Evolutionary conservation across 139 green algal species (phyloP).

Genomic region (Chlorella ohadii): DNA sequence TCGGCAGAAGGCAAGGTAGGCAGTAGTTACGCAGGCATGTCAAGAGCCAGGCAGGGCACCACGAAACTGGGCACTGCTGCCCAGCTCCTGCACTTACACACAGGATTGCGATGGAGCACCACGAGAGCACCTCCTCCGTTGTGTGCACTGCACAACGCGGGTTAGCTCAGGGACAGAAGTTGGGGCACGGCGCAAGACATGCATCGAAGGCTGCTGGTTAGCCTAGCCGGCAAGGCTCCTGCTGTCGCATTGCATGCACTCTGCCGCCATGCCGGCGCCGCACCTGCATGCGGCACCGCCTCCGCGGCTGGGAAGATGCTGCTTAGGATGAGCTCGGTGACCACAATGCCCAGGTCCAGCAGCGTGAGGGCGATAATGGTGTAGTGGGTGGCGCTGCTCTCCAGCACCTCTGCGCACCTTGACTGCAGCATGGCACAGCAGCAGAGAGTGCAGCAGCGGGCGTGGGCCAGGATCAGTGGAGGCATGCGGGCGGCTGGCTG

Average conservation of each 20-base stretch:
- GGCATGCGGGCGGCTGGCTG: no score
- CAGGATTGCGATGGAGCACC: conserved; percentile 28
- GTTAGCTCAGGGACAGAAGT: no score
- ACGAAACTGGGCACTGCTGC: background rate
- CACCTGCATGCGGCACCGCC: conserved; percentile 28
- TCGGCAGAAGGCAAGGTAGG: no score
- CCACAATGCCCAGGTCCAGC: conserved; percentile 32
- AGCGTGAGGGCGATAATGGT: conserved; percentile 28
- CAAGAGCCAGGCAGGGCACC: no score
- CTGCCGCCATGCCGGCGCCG: background rate
- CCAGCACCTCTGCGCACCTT: background rate
- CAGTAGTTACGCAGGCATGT: no score
- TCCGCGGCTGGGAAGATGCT: conserved; percentile 6
- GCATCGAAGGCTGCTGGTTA: no score
- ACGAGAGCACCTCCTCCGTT: conserved; percentile 30
- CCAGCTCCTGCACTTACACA: background rate
- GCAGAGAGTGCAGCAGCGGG: no score
- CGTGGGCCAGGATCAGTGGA: no score
- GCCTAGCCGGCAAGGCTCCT: background rate
- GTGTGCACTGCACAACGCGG: conserved; percentile 34
- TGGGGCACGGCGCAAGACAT: no score
- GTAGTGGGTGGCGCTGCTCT: conserved; percentile 13
- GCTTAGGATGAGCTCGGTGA: conserved; percentile 32
- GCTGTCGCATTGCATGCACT: background rate
- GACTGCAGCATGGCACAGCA: no score